Evolutionary conservation across 306 rosid genomes (phyloP).

Genomic region (Cucurbita maxima): DNA sequence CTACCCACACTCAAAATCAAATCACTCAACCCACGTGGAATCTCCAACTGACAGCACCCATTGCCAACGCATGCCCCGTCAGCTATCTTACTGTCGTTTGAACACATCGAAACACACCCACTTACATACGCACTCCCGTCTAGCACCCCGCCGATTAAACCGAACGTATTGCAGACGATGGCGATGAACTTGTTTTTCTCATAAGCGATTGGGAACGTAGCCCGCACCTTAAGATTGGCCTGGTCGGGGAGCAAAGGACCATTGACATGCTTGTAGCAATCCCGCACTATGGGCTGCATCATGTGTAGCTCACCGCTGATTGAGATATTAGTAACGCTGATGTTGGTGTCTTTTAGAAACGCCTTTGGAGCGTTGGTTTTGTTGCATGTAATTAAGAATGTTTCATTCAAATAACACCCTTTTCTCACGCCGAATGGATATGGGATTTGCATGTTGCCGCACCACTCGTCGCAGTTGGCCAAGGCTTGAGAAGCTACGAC

Average conservation of each 20-base stretch:
- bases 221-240: background rate
- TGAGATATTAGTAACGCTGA: conserved; percentile 3
- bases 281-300: background rate
- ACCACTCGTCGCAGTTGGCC: conserved; percentile 8
- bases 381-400: conserved; percentile 6
- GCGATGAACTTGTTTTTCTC: conserved; percentile 10
- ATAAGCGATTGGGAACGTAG: background rate
- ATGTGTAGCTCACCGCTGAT: background rate
- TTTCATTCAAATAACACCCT: background rate
- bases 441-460: conserved; percentile 30
- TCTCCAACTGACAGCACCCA: conserved; percentile 25
- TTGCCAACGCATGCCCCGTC: conserved; percentile 17
- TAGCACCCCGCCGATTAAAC: rapidly evolving
- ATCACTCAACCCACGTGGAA: conserved; percentile 3
- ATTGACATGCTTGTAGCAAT: conserved; percentile 3
- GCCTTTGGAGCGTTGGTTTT: background rate
- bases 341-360: background rate
- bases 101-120: conserved; percentile 18
- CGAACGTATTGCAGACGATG: conserved; percentile 23
- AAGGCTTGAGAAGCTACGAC: background rate
- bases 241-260: background rate
- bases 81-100: background rate
- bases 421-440: conserved; percentile 29
- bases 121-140: background rate
- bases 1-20: rapidly evolving